Evolutionary conservation across 805 yeast species (phyloP).

Genomic region (Candida nanaspora): DNA sequence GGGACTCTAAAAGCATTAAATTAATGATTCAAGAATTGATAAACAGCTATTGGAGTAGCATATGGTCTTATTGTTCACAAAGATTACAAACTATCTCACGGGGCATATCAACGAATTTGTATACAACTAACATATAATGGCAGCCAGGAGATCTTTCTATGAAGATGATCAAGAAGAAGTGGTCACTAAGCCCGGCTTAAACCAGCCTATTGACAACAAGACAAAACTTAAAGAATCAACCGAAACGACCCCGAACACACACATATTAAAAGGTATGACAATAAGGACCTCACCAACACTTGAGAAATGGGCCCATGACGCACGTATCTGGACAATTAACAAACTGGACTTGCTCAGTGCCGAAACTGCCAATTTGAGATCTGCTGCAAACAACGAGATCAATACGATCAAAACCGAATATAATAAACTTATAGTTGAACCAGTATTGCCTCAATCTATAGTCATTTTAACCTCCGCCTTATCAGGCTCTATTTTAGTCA

Average conservation of each 20-base stretch:
- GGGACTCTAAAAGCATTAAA: too few species aligned
- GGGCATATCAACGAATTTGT: too few species aligned
- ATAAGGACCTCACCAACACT: constrained; percentile 41
- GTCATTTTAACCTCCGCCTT: constrained; percentile 49
- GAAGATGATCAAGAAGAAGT: constrained; percentile 44
- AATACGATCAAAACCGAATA: constrained; percentile 24
- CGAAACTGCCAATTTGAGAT: constrained; percentile 37
- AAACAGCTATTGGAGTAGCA: too few species aligned
- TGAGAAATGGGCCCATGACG: constrained; percentile 33
- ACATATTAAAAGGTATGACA: constrained; percentile 46
- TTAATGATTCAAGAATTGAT: too few species aligned
- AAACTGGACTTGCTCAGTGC: constrained; percentile 32
- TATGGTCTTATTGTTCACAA: too few species aligned
- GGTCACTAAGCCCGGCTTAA: constrained; percentile 42
- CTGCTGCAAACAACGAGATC: constrained; percentile 40
- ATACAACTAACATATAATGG: too few species aligned
- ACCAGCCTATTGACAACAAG: constrained; percentile 28
- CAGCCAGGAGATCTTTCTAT: constrained; percentile 36
- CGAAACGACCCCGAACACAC: constrained; percentile 28
- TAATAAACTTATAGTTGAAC: constrained; percentile 36
- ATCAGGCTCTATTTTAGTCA: constrained; percentile 48
- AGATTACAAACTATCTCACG: too few species aligned
- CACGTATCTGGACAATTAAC: constrained; percentile 32
- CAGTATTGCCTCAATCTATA: constrained; percentile 47
- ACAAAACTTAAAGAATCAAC: constrained; percentile 31